These are phyloP conservation scores for Phaeosphaeriaceae sp. DNA, from an alignment of 2,329 filamentous ascomycete species.

Conservation along the genomic window DNA sequence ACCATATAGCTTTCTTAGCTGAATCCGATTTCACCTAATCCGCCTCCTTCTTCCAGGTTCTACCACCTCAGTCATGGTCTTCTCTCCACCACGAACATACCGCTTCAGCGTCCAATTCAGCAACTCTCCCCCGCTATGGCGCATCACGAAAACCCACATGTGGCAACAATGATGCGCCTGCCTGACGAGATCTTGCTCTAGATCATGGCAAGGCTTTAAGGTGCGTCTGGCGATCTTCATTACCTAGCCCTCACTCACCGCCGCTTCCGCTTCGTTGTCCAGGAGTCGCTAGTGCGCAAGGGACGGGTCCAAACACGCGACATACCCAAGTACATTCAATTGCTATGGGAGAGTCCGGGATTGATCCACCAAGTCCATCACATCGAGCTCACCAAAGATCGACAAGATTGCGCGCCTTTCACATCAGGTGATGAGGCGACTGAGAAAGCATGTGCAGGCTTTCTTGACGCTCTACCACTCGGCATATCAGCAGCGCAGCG, in stretches of 20 bases:
- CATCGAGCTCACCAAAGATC: background rate
- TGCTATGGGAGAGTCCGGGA: background rate
- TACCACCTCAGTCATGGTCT: too few species aligned
- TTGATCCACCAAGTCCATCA: background rate
- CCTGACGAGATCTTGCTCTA: background rate
- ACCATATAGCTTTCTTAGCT: too few species aligned
- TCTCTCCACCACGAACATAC: too few species aligned
- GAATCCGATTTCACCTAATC: background rate
- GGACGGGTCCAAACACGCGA: background rate
- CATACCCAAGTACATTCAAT: background rate
- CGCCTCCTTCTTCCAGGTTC: too few species aligned
- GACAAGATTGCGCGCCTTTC: too few species aligned
- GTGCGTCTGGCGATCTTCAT: background rate
- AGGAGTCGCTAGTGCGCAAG: background rate
- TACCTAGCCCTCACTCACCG: slow-evolving; percentile 1
- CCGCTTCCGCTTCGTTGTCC: background rate
- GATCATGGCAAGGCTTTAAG: background rate
- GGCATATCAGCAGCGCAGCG: background rate
- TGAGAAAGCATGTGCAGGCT: background rate
- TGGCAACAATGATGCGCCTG: background rate
- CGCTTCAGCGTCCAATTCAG: too few species aligned
- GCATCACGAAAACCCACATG: background rate
- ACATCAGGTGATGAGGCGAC: background rate
- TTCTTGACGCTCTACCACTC: background rate
- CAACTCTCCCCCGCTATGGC: background rate